phyloP scores from a whole-genome alignment of 345 rosid genomes.

The Populus davidiana region DNA sequence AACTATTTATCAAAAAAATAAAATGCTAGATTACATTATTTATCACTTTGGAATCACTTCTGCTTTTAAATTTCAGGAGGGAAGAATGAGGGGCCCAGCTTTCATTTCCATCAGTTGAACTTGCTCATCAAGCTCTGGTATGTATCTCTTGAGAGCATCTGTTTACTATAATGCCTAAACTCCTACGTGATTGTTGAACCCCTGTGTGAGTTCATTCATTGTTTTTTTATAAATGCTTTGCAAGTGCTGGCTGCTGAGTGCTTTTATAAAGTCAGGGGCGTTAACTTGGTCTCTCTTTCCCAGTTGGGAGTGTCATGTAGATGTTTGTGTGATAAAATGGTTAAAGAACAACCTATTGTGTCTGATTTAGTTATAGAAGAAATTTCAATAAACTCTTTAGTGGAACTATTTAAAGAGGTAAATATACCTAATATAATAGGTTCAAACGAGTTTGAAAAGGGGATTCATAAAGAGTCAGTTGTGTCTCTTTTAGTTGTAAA shows the following conservation, averaged over 20 bases:
- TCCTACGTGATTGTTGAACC: neutral
- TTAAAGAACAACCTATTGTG: no score
- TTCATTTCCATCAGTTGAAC: constrained; percentile 88
- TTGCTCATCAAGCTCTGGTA: constrained; percentile 85
- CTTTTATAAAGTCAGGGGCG: neutral
- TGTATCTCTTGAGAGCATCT: constrained; percentile 21
- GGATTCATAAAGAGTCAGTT: no score
- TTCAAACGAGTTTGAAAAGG: no score
- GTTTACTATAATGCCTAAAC: neutral
- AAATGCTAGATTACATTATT: neutral
- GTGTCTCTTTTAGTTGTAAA: no score
- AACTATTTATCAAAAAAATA: no score
- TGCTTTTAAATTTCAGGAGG: constrained; percentile 58
- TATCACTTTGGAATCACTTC: constrained; percentile 3
- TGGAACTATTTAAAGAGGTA: no score
- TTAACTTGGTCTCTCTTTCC: neutral
- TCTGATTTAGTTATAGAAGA: no score
- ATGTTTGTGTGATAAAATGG: neutral
- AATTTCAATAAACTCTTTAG: no score
- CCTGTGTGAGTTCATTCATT: neutral
- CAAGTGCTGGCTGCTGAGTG: neutral
- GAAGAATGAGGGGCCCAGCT: constrained; percentile 98
- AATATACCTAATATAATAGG: no score
- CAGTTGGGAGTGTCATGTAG: neutral
- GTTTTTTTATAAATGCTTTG: neutral